Conservation (phyloP, 768 basidiomycete species). For the Lactifluus volemus region DNA sequence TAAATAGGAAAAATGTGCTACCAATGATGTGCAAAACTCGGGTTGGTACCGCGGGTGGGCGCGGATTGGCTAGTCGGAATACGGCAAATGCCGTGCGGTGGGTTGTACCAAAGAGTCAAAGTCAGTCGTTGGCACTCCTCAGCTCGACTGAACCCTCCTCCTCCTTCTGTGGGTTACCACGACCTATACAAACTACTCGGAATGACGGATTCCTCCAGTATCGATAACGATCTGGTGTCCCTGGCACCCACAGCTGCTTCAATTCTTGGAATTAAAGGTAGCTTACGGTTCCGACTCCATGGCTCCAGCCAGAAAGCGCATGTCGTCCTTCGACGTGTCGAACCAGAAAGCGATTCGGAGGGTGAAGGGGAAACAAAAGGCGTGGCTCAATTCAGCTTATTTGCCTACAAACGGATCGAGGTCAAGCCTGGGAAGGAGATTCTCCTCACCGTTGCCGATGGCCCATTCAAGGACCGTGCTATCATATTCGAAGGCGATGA, state of each 20-base stretch:
- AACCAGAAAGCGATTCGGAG: constrained; percentile 35
- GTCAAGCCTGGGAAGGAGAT: constrained; percentile 66
- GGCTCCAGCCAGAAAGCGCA: constrained; percentile 60
- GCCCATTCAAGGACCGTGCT: constrained; percentile 45
- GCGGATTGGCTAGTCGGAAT: not conserved
- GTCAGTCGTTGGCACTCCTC: constrained; percentile 12
- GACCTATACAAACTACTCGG: constrained; percentile 10
- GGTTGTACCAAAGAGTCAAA: not conserved
- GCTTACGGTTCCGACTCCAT: constrained; percentile 58
- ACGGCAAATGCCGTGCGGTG: constrained; percentile 11
- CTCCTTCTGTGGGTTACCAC: constrained; percentile 19
- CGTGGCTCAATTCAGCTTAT: constrained; percentile 50
- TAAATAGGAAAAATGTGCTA: too few species aligned
- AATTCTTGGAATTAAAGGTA: constrained; percentile 52
- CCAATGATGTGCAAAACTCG: too few species aligned
- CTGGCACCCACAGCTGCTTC: constrained; percentile 36
- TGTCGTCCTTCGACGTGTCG: constrained; percentile 56
- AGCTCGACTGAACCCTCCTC: constrained; percentile 1
- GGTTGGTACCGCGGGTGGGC: not conserved
- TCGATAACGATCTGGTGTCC: constrained; percentile 10
- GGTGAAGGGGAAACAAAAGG: constrained; percentile 32
- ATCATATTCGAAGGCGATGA: constrained; percentile 52
- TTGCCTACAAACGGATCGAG: constrained; percentile 61
- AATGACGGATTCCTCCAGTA: constrained; percentile 17
- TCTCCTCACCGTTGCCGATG: constrained; percentile 49